phyloP scores from a whole-genome alignment of 1,284 basidiomycete genomes.

The Sporisorium reilianum region DNA sequence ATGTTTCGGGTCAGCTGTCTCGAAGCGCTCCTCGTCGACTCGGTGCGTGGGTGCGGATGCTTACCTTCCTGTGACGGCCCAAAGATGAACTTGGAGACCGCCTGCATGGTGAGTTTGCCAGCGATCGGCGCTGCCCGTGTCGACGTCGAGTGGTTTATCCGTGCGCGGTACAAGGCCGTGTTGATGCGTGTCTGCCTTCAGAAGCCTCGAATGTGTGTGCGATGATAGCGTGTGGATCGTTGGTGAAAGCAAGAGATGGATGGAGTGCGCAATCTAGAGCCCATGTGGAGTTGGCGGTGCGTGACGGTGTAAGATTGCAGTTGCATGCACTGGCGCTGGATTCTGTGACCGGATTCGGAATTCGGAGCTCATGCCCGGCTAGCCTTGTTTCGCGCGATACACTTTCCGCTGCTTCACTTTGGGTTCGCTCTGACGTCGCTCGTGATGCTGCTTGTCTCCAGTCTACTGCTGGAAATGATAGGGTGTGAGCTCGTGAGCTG shows the following conservation, averaged over 20 bases:
- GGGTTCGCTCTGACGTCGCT: not conserved
- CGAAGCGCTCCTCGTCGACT: not conserved
- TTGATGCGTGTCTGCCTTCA: too few relatives aligned
- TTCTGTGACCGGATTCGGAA: conserved; percentile 24
- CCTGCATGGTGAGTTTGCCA: conserved; percentile 75
- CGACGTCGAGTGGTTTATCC: not conserved
- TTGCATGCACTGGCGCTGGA: conserved; percentile 28
- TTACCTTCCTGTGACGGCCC: conserved; percentile 90
- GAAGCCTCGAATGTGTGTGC: not conserved
- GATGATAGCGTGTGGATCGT: not conserved
- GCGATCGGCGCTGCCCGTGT: not conserved
- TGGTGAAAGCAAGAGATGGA: not conserved
- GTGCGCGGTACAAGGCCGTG: not conserved
- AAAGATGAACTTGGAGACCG: conserved; percentile 89
- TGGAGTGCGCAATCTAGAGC: conserved; percentile 9
- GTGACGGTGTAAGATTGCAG: conserved; percentile 1
- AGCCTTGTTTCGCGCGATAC: conserved; percentile 20
- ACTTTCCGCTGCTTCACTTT: not conserved
- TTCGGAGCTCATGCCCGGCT: conserved; percentile 9
- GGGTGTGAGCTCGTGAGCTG: too few relatives aligned
- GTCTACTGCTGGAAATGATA: too few relatives aligned
- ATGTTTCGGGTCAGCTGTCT: not conserved
- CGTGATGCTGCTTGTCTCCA: too few relatives aligned
- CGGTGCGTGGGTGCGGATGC: not conserved
- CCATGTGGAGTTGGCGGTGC: conserved; percentile 30